phyloP scores from a whole-genome alignment of 2,329 filamentous ascomycete species.

The Ophiostoma sp. region DNA sequence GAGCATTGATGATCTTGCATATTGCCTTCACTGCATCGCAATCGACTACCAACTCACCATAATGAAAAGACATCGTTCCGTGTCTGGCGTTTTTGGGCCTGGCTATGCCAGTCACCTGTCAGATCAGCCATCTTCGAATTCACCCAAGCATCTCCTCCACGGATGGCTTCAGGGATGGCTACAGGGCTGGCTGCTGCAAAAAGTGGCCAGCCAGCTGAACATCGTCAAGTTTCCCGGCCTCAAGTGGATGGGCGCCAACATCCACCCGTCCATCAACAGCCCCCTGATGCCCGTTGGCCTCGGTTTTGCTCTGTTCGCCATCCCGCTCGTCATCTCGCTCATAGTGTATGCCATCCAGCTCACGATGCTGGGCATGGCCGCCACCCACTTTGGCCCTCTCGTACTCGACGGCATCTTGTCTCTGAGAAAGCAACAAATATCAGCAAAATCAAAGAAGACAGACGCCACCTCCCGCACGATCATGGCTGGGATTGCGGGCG shows the following conservation, averaged over 20 bases:
- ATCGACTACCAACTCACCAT: not conserved
- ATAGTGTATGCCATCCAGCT: slow-evolving; percentile 16
- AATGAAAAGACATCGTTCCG: not conserved
- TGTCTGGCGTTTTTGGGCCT: not conserved
- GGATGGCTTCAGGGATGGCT: not conserved
- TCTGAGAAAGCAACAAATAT: not conserved
- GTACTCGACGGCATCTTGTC: not conserved
- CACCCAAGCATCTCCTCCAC: not conserved
- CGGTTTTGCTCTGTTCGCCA: slow-evolving; percentile 1
- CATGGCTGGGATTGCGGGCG: slow-evolving; percentile 10
- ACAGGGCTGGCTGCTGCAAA: not conserved
- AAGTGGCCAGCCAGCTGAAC: not conserved
- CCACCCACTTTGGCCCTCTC: slow-evolving; percentile 15
- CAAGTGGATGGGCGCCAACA: not conserved
- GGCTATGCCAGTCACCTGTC: not conserved
- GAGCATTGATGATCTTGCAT: too few relatives aligned
- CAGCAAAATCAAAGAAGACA: not conserved
- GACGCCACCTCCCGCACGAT: not conserved
- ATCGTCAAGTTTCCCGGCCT: not conserved
- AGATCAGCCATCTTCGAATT: not conserved
- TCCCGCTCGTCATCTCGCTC: slow-evolving; percentile 16
- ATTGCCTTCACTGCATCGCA: not conserved
- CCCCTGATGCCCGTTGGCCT: slow-evolving; percentile 17
- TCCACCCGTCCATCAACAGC: slow-evolving; percentile 14
- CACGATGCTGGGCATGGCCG: slow-evolving; percentile 2